These are phyloP conservation scores for Acanthamoeba lenticulata DNA, from an alignment of 208 protist species.

Conservation along the genomic window DNA sequence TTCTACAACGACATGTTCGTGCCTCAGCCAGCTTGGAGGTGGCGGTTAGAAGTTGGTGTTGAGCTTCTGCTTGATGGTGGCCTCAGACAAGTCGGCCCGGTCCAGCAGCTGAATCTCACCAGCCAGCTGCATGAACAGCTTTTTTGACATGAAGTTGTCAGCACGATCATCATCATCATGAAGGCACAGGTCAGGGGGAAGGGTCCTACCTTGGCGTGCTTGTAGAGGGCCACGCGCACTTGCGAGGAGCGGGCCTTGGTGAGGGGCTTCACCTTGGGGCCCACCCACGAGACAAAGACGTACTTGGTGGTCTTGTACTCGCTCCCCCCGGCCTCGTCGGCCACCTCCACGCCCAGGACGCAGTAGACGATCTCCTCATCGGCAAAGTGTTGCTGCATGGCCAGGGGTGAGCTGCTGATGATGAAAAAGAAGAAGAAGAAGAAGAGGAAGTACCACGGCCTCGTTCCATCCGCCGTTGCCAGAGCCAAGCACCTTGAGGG, in stretches of 20 bases:
- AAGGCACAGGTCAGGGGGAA: not conserved
- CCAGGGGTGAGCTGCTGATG: too few relatives aligned
- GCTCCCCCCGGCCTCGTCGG: not conserved
- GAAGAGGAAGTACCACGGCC: not conserved
- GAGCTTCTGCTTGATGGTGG: constrained; percentile 41
- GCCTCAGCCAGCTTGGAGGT: not conserved
- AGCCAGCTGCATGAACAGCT: constrained; percentile 48
- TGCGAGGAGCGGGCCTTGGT: constrained; percentile 61
- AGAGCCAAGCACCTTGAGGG: not conserved
- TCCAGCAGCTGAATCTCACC: constrained; percentile 31
- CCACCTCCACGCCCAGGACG: constrained; percentile 8
- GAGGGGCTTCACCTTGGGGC: constrained; percentile 54
- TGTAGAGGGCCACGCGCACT: constrained; percentile 65
- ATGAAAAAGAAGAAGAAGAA: not conserved
- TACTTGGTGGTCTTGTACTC: constrained; percentile 68
- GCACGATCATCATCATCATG: not conserved
- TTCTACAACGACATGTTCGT: too few relatives aligned
- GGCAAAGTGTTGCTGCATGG: not conserved
- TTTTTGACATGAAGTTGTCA: not conserved
- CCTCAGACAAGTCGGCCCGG: constrained; percentile 24
- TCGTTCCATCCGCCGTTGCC: constrained; percentile 20
- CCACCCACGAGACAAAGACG: constrained; percentile 65
- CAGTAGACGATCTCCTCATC: constrained; percentile 53
- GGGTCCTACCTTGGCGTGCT: constrained; percentile 46
- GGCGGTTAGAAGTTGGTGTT: constrained; percentile 32